These are phyloP conservation scores for Cercospora beticola DNA, from an alignment of 2,329 filamentous ascomycete genomes.

Conservation along the genomic window DNA sequence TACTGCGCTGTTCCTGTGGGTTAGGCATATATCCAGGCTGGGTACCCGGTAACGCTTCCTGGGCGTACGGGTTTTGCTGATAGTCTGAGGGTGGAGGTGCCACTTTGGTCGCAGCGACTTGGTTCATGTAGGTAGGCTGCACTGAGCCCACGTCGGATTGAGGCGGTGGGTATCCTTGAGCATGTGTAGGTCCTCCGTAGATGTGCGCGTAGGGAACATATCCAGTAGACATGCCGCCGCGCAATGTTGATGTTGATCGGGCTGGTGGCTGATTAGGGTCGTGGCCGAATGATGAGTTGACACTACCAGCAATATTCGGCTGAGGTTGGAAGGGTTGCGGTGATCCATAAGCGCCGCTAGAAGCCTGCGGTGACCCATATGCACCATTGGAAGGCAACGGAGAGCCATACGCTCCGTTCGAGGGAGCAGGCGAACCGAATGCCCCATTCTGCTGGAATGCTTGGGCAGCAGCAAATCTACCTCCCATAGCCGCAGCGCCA, in stretches of 20 bases:
- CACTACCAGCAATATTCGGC: conserved; percentile 12
- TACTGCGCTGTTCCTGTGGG: conserved; percentile 16
- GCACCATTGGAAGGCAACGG: conserved; percentile 3
- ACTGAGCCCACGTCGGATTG: conserved; percentile 26
- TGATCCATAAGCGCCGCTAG: conserved; percentile 11
- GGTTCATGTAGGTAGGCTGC: conserved; percentile 29
- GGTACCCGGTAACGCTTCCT: conserved; percentile 25
- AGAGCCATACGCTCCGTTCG: conserved; percentile 5
- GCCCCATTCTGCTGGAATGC: conserved; percentile 13
- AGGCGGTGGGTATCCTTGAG: conserved; percentile 22
- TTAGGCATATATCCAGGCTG: conserved; percentile 26
- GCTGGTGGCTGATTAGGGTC: conserved; percentile 13
- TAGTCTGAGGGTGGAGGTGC: conserved; percentile 22
- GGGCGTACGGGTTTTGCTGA: conserved; percentile 33
- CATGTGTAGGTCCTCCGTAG: conserved; percentile 31
- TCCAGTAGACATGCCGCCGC: conserved; percentile 28
- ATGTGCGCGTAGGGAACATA: conserved; percentile 41
- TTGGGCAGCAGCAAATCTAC: conserved; percentile 16
- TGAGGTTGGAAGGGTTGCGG: conserved; percentile 17
- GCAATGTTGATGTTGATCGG: conserved; percentile 26
- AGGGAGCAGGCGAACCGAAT: not conserved
- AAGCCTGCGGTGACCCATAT: conserved; percentile 11
- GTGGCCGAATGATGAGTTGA: conserved; percentile 9
- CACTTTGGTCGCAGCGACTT: conserved; percentile 24
- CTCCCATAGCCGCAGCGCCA: conserved; percentile 17